A percentile compares a stretch with the other conserved stretches of the same genome.
These are phyloP conservation scores for Mycena venus DNA, from an alignment of 768 basidiomycete species.

Conservation along the genomic window DNA sequence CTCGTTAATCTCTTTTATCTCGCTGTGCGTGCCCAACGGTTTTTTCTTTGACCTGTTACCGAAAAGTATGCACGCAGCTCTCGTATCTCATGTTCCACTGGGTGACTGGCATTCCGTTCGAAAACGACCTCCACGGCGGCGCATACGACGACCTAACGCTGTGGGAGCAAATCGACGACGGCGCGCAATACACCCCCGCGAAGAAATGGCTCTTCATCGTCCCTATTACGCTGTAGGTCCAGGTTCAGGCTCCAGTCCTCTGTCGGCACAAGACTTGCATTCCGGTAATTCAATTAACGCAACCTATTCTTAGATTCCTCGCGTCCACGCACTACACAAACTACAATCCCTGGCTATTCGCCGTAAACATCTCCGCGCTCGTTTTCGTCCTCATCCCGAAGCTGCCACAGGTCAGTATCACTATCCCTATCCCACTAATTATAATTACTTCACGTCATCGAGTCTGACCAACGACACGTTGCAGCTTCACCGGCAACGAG, in stretches of 20 bases:
- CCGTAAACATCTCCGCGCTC: conserved; percentile 88
- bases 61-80: conserved; percentile 62
- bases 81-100: conserved; percentile 99
- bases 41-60: not conserved
- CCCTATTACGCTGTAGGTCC: conserved; percentile 87
- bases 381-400: conserved; percentile 91
- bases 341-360: conserved; percentile 95
- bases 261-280: not conserved
- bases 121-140: conserved; percentile 87
- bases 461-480: conserved; percentile 20
- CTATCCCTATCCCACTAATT: not conserved
- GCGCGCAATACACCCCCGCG: conserved; percentile 97
- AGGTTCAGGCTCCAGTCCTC: no score
- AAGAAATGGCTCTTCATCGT: conserved; percentile 96
- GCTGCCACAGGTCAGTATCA: conserved; percentile 86
- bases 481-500: conserved; percentile 86
- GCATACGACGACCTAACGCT: conserved; percentile 98
- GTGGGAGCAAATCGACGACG: conserved; percentile 99
- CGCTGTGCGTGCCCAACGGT: conserved; percentile 68
- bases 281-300: conserved; percentile 21
- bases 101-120: conserved; percentile 97
- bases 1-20: conserved; percentile 92
- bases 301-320: conserved; percentile 75
- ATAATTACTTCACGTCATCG: no score
- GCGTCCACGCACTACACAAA: conserved; percentile 98